These are phyloP conservation scores for Nissolia schottii DNA, from an alignment of 306 rosid species.

Conservation along the genomic window DNA sequence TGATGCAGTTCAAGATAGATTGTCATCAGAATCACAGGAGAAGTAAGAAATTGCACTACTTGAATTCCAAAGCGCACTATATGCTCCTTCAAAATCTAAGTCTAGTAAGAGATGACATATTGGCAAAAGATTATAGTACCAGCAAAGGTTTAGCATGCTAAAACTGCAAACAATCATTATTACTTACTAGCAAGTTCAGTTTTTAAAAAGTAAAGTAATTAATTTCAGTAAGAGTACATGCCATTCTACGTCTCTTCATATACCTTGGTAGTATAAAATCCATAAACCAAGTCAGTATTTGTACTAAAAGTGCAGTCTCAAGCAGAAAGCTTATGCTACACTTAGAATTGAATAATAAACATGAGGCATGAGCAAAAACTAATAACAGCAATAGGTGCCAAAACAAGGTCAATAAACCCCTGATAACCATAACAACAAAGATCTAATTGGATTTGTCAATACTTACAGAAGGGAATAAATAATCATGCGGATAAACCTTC, in stretches of 20 bases:
- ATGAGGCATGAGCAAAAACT: not conserved
- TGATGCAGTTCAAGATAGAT: not conserved
- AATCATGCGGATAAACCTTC: conserved; percentile 93
- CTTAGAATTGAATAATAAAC: not conserved
- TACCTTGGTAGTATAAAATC: not conserved
- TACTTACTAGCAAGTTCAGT: not conserved
- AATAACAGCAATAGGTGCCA: conserved; percentile 5
- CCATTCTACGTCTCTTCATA: not conserved
- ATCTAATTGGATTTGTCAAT: not conserved
- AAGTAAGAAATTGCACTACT: not conserved
- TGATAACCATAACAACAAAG: not conserved
- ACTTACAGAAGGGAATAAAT: conserved; percentile 83
- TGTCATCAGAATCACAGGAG: not conserved
- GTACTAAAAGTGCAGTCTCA: not conserved
- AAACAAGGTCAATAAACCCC: conserved; percentile 1
- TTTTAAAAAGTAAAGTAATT: not conserved
- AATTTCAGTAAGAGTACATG: not conserved
- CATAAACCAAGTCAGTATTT: not conserved
- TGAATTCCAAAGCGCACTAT: not conserved
- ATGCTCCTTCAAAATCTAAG: not conserved
- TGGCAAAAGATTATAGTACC: not conserved
- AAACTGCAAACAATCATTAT: not conserved
- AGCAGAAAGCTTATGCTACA: conserved; percentile 10
- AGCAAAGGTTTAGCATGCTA: not conserved
- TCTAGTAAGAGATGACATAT: not conserved